These are phyloP conservation scores for Trypanosoma cruzi DNA, from an alignment of 208 protist species.

Conservation along the genomic window DNA sequence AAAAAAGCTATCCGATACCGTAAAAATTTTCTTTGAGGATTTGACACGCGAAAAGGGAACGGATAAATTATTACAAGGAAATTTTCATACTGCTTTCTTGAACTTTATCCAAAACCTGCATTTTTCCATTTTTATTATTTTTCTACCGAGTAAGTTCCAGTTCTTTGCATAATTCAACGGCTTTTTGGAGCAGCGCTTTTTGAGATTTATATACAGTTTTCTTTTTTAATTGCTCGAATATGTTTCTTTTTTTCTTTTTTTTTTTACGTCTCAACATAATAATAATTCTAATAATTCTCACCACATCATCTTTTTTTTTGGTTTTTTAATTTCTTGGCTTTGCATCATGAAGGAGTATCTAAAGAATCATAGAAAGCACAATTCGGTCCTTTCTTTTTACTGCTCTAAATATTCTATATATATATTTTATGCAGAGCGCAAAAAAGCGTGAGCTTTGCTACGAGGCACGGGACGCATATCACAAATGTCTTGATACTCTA, in stretches of 20 bases:
- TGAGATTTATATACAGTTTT: neutral
- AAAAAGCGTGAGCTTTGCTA: conserved; percentile 83
- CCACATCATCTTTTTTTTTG: conserved; percentile 9
- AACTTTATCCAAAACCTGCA: neutral
- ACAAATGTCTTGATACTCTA: conserved; percentile 80
- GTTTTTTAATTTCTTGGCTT: neutral
- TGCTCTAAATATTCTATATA: neutral
- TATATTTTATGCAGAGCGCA: conserved; percentile 69
- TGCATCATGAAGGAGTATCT: neutral
- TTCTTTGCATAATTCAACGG: neutral
- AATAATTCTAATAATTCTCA: no score
- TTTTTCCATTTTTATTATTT: neutral
- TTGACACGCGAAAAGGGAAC: conserved; percentile 1
- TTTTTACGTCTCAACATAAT: conserved; percentile 1
- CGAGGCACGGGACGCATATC: conserved; percentile 66
- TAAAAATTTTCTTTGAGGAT: neutral
- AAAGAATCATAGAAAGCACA: neutral
- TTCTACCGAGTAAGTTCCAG: neutral
- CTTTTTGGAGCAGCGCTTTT: neutral
- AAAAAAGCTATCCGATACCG: neutral
- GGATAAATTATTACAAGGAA: conserved; percentile 1
- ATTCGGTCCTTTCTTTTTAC: neutral
- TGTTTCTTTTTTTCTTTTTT: conserved; percentile 29
- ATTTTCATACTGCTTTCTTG: neutral
- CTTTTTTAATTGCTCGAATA: no score